These are phyloP conservation scores for Salix brachista DNA, from an alignment of 345 rosid genomes.

Conservation along the genomic window DNA sequence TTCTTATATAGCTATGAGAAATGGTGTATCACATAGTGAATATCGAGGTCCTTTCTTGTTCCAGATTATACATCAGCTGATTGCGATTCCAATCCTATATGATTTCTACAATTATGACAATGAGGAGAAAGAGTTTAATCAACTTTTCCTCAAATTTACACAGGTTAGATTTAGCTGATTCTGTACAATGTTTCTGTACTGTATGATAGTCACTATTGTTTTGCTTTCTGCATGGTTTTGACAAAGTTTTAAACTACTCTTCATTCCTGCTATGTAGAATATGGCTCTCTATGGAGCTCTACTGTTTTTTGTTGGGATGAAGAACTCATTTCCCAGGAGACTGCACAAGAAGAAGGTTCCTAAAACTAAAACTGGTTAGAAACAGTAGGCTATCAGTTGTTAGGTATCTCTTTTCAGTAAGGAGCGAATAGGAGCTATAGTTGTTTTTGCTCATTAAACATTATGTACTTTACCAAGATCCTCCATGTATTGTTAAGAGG, in stretches of 20 bases:
- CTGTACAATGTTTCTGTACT: not conserved
- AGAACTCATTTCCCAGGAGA: conserved; percentile 20
- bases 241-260: not conserved
- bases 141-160: conserved; percentile 21
- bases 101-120: conserved; percentile 26
- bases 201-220: not conserved
- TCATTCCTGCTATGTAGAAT: conserved; percentile 1
- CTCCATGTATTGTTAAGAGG: not conserved
- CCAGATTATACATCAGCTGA: conserved; percentile 19
- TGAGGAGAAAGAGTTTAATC: conserved; percentile 7
- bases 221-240: not conserved
- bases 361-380: conserved; percentile 14
- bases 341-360: conserved; percentile 14
- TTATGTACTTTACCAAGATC: not conserved
- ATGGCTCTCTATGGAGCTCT: conserved; percentile 23
- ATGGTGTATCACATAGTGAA: not conserved
- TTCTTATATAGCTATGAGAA: not conserved
- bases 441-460: not conserved
- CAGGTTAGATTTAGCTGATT: conserved; percentile 4
- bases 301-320: conserved; percentile 24
- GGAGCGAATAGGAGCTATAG: not conserved
- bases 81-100: conserved; percentile 14
- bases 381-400: not conserved
- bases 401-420: not conserved
- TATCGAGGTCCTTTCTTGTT: not conserved